These are phyloP conservation scores for Colletotrichum australisinense DNA, from an alignment of 2,329 filamentous ascomycete genomes.

Conservation along the genomic window DNA sequence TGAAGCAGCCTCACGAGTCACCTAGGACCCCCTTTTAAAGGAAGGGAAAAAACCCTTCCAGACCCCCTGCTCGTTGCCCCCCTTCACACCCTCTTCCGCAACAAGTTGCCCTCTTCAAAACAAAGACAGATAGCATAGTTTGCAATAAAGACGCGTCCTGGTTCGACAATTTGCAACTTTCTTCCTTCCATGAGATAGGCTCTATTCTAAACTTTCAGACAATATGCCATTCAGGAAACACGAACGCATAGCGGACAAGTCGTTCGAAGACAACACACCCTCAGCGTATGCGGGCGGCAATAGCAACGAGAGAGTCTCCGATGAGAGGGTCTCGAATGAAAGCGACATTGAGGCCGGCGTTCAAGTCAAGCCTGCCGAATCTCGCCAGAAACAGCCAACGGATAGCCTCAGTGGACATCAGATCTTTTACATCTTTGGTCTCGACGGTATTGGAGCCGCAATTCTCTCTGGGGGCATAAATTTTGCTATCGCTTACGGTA, in stretches of 20 bases:
- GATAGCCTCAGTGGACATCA: slow-evolving; percentile 55
- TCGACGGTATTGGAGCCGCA: slow-evolving; percentile 59
- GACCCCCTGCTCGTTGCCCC: neutral
- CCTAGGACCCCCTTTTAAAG: slow-evolving; percentile 14
- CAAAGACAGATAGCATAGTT: slow-evolving; percentile 5
- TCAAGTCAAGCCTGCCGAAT: neutral
- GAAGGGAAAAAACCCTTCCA: slow-evolving; percentile 8
- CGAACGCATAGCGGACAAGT: slow-evolving; percentile 1
- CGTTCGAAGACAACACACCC: neutral
- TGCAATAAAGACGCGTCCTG: neutral
- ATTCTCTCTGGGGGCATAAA: slow-evolving; percentile 62
- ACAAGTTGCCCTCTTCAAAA: neutral
- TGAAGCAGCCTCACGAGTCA: slow-evolving; percentile 17
- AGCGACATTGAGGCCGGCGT: slow-evolving; percentile 6
- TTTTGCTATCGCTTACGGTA: slow-evolving; percentile 64
- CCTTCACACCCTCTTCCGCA: neutral
- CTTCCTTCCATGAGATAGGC: neutral
- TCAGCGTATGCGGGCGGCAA: neutral
- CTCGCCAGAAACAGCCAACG: slow-evolving; percentile 46
- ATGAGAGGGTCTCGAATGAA: neutral
- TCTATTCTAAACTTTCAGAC: neutral
- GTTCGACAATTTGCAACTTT: neutral
- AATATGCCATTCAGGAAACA: slow-evolving; percentile 9
- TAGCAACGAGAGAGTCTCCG: neutral
- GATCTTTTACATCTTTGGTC: slow-evolving; percentile 59